These are phyloP conservation scores for Tuber magnatum DNA, from an alignment of 495 filamentous ascomycete species.

Conservation along the genomic window DNA sequence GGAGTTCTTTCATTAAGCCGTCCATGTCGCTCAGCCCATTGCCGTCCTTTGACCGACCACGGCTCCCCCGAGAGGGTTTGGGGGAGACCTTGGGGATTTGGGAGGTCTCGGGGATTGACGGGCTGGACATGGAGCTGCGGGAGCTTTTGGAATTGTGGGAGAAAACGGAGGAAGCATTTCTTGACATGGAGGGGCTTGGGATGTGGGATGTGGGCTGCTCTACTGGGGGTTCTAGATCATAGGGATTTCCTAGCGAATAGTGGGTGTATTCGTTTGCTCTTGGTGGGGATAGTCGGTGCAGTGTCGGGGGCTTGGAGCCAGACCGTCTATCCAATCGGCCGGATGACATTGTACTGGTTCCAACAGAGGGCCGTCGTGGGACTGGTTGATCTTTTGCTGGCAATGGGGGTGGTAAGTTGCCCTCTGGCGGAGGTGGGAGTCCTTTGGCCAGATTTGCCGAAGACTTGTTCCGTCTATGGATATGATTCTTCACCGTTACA, in stretches of 20 bases:
- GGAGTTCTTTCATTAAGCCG: constrained; percentile 50
- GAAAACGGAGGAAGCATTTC: constrained; percentile 36
- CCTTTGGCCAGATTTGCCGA: constrained; percentile 25
- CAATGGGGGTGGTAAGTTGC: background rate
- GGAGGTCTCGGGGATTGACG: constrained; percentile 40
- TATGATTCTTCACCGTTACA: constrained; percentile 16
- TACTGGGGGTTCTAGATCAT: constrained; percentile 9
- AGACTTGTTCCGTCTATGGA: constrained; percentile 27
- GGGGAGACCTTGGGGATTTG: constrained; percentile 39
- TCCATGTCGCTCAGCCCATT: constrained; percentile 42
- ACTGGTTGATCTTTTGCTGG: constrained; percentile 6
- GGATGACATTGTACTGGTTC: constrained; percentile 5
- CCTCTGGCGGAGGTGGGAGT: constrained; percentile 13
- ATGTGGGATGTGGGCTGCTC: constrained; percentile 6
- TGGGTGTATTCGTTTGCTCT: constrained; percentile 26
- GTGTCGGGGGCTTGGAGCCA: background rate
- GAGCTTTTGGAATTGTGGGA: constrained; percentile 37
- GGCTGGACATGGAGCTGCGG: constrained; percentile 26
- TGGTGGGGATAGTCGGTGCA: constrained; percentile 21
- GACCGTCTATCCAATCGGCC: constrained; percentile 8
- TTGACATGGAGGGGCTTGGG: constrained; percentile 35
- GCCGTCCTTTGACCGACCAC: constrained; percentile 15
- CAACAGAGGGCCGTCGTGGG: constrained; percentile 15
- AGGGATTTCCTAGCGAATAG: constrained; percentile 21
- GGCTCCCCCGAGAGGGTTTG: constrained; percentile 35